Percentiles rank a stretch among this genome's conserved stretches.
Conservation (phyloP, 805 yeast genomes). For the Zygoascus ofunaensis region DNA sequence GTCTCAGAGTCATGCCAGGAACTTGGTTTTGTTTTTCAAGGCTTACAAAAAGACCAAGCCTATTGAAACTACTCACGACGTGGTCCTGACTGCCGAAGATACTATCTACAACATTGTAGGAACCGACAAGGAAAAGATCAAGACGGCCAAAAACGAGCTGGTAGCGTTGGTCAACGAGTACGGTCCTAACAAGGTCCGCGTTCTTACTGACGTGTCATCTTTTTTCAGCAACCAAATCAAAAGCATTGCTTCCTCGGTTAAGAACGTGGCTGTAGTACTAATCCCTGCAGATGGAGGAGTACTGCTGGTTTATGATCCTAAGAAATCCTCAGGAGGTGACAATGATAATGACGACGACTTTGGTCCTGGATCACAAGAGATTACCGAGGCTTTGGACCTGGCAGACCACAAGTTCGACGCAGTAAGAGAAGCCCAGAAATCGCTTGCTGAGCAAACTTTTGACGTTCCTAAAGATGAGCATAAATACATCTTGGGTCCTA, state of each 20-base stretch:
- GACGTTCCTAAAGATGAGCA: conserved; percentile 49
- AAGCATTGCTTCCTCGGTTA: conserved; percentile 24
- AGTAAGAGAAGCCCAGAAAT: conserved; percentile 49
- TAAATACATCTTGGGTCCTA: conserved; percentile 50
- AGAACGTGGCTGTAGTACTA: conserved; percentile 42
- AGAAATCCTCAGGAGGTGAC: conserved; percentile 16
- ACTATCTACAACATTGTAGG: conserved; percentile 60
- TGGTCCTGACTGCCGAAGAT: conserved; percentile 41
- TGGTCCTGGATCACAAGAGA: conserved; percentile 57
- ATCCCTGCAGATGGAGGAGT: conserved; percentile 25
- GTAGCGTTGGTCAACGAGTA: conserved; percentile 64
- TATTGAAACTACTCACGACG: conserved; percentile 34
- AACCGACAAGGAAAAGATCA: conserved; percentile 39
- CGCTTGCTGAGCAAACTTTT: conserved; percentile 44
- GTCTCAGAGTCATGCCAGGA: conserved; percentile 63
- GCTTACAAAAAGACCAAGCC: conserved; percentile 26
- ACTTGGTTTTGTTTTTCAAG: conserved; percentile 56
- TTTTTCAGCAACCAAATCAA: conserved; percentile 46
- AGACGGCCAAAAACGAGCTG: conserved; percentile 61
- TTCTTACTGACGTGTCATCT: conserved; percentile 56
- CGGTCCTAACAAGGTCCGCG: conserved; percentile 55
- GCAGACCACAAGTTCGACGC: conserved; percentile 47
- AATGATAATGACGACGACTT: conserved; percentile 49
- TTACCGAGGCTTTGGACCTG: conserved; percentile 42
- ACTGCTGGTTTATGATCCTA: conserved; percentile 43